A percentile compares a stretch with the other conserved stretches of the same genome.
These are phyloP conservation scores for Aspergillus mulundensis DNA, from an alignment of 495 filamentous ascomycete genomes.

Conservation along the genomic window DNA sequence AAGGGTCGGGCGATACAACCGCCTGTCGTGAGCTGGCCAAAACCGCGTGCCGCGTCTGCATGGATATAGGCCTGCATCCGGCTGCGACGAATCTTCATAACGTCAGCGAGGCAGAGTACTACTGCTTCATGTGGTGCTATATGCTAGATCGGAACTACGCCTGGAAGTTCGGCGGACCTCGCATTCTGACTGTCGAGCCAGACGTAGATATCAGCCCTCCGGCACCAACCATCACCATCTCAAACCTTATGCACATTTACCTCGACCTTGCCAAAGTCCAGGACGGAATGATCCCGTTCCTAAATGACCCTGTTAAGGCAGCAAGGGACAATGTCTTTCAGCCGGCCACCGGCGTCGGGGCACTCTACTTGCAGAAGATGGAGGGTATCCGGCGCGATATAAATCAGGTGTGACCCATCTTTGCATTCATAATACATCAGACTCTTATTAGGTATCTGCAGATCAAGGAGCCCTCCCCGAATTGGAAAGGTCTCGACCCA, in stretches of 20 bases:
- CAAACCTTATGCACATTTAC: conserved; percentile 16
- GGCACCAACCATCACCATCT: not conserved
- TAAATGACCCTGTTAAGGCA: not conserved
- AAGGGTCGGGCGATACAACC: conserved; percentile 20
- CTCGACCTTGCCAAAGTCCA: conserved; percentile 20
- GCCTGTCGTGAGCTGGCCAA: conserved; percentile 16
- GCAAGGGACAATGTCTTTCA: not conserved
- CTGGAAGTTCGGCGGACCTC: conserved; percentile 14
- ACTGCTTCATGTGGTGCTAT: conserved; percentile 26
- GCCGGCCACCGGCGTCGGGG: not conserved
- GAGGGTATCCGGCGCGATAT: conserved; percentile 15
- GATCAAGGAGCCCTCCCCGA: conserved; percentile 10
- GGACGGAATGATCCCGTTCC: conserved; percentile 14
- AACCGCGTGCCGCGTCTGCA: conserved; percentile 19
- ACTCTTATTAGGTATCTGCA: not conserved
- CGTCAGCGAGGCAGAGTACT: conserved; percentile 17
- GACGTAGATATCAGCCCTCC: not conserved
- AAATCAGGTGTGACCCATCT: conserved; percentile 10
- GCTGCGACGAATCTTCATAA: not conserved
- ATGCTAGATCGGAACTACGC: conserved; percentile 23
- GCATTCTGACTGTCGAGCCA: conserved; percentile 8
- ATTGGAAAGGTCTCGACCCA: conserved; percentile 21
- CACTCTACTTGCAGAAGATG: conserved; percentile 13
- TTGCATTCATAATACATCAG: not conserved
- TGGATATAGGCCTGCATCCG: conserved; percentile 14